These are phyloP conservation scores for Zelonia costaricensis DNA, from an alignment of 208 protist genomes.

Conservation along the genomic window DNA sequence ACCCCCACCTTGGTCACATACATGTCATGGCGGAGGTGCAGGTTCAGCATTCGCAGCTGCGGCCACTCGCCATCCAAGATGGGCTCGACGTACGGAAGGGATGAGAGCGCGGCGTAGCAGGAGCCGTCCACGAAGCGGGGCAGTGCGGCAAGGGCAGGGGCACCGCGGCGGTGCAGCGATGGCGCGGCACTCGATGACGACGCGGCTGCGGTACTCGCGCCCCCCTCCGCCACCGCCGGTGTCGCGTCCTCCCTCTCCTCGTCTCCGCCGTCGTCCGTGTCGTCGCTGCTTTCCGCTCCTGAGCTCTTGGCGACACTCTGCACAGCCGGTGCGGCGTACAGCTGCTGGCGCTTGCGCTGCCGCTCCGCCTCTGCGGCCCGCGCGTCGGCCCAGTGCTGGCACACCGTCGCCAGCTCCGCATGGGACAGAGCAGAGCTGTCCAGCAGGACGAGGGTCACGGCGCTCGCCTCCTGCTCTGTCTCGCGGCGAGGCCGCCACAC, in stretches of 20 bases:
- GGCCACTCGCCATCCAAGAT: neutral
- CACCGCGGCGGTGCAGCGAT: too few species aligned
- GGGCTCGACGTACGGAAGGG: slow-evolving; percentile 15
- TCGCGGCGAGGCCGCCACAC: slow-evolving; percentile 9
- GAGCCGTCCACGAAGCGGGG: slow-evolving; percentile 18
- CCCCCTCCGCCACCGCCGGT: too few species aligned
- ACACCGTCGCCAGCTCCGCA: slow-evolving; percentile 10
- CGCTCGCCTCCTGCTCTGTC: neutral
- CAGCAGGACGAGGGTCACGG: slow-evolving; percentile 3
- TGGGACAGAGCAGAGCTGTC: slow-evolving; percentile 5
- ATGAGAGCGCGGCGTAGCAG: slow-evolving; percentile 1
- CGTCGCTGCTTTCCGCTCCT: neutral
- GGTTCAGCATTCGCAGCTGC: slow-evolving; percentile 11
- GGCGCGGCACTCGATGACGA: too few species aligned
- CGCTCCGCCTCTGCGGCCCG: slow-evolving; percentile 12
- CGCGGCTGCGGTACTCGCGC: too few species aligned
- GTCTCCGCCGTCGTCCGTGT: too few species aligned
- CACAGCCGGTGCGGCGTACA: neutral
- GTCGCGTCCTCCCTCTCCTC: too few species aligned
- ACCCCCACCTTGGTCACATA: slow-evolving; percentile 14
- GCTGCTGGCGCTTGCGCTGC: slow-evolving; percentile 10
- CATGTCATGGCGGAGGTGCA: slow-evolving; percentile 9
- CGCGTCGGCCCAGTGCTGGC: slow-evolving; percentile 19
- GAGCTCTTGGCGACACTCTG: neutral
- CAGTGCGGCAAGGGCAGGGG: too few species aligned